Conservation (phyloP, 768 basidiomycete genomes). For the Dictyophora rubrovolvata region DNA sequence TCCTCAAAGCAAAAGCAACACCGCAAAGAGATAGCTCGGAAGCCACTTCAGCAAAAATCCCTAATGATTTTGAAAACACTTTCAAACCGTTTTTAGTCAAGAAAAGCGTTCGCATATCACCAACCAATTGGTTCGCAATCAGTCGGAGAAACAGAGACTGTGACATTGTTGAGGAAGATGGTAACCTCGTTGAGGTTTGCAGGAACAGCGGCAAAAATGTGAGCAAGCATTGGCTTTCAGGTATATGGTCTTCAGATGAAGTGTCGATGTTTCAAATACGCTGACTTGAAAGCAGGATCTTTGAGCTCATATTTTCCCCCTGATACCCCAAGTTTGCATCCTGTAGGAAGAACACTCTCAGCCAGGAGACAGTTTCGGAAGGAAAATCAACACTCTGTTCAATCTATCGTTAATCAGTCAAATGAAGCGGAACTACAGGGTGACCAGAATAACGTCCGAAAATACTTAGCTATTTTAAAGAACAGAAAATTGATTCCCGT, state of each 20-base stretch:
- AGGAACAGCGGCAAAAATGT: conserved; percentile 5
- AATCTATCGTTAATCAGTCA: conserved; percentile 48
- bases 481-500: conserved; percentile 55
- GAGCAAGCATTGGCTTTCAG: conserved; percentile 14
- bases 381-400: conserved; percentile 27
- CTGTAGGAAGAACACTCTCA: neutral
- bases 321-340: conserved; percentile 7
- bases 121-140: conserved; percentile 54
- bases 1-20: conserved; percentile 48
- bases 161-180: conserved; percentile 52
- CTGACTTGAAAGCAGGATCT: neutral
- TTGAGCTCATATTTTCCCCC: conserved; percentile 9
- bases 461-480: conserved; percentile 48
- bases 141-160: conserved; percentile 27
- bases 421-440: conserved; percentile 71
- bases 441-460: conserved; percentile 57
- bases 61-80: conserved; percentile 48
- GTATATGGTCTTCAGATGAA: conserved; percentile 20
- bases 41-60: conserved; percentile 15
- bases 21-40: conserved; percentile 18
- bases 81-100: conserved; percentile 77
- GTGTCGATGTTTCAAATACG: neutral
- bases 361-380: conserved; percentile 18
- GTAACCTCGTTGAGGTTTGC: conserved; percentile 13
- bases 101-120: conserved; percentile 64